These are phyloP conservation scores for Penicillium salamii DNA, from an alignment of 495 filamentous ascomycete genomes.

Conservation along the genomic window DNA sequence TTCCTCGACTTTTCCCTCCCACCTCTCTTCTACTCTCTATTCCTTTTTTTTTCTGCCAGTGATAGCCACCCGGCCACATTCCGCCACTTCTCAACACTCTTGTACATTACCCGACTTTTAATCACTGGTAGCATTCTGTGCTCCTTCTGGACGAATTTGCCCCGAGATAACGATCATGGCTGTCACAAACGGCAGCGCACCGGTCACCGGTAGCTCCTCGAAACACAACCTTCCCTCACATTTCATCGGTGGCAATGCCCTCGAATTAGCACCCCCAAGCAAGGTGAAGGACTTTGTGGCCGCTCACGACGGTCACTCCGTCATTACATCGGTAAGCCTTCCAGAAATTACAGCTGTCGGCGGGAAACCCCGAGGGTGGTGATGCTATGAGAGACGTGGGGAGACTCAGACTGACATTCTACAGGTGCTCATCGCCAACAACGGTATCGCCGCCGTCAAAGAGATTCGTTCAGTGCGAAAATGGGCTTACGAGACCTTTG, in stretches of 20 bases:
- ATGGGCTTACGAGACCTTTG: conserved; percentile 99
- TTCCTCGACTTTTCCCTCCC: background rate
- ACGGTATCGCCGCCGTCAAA: conserved; percentile 99
- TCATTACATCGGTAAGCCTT: conserved; percentile 84
- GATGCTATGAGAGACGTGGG: background rate
- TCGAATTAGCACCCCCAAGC: conserved; percentile 73
- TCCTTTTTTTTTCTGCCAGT: conserved; percentile 5
- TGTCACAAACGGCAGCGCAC: conserved; percentile 31
- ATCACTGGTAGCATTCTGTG: conserved; percentile 4
- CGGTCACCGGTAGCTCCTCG: conserved; percentile 57
- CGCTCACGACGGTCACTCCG: conserved; percentile 85
- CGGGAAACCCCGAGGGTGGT: background rate
- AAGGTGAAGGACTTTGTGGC: conserved; percentile 94
- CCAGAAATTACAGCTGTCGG: background rate
- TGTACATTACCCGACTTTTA: conserved; percentile 20
- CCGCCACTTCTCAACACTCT: conserved; percentile 12
- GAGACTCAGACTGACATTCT: background rate
- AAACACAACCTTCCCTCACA: conserved; percentile 81
- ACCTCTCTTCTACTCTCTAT: background rate
- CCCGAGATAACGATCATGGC: conserved; percentile 35
- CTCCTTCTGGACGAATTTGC: conserved; percentile 21
- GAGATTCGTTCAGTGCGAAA: conserved; percentile 97
- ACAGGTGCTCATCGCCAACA: conserved; percentile 98
- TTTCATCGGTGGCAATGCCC: conserved; percentile 91
- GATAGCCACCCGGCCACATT: conserved; percentile 6